Conservation (phyloP, 2,329 filamentous ascomycete genomes). For the Calonectria ilicicola region DNA sequence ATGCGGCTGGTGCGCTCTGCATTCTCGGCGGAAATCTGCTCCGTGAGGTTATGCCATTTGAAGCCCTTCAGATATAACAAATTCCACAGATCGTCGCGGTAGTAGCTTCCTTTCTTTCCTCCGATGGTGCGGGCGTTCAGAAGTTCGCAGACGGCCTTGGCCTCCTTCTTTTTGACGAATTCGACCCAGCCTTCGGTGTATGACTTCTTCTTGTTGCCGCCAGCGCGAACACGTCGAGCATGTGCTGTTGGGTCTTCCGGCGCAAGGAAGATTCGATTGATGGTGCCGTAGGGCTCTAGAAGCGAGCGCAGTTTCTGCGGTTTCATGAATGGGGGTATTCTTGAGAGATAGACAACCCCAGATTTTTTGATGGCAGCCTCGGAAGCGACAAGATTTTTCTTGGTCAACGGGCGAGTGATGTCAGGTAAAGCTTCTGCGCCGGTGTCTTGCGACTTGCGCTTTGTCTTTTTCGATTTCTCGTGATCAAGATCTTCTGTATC, state of each 20-base stretch:
- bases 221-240: slow-evolving; percentile 73
- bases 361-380: slow-evolving; percentile 77
- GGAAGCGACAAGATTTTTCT: slow-evolving; percentile 76
- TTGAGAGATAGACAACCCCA: slow-evolving; percentile 85
- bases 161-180: slow-evolving; percentile 80
- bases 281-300: slow-evolving; percentile 78
- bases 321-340: slow-evolving; percentile 91
- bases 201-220: slow-evolving; percentile 86
- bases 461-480: slow-evolving; percentile 38
- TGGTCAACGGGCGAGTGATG: slow-evolving; percentile 66
- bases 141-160: slow-evolving; percentile 80
- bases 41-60: slow-evolving; percentile 82
- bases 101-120: slow-evolving; percentile 86
- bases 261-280: slow-evolving; percentile 83
- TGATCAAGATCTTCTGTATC: slow-evolving; percentile 34
- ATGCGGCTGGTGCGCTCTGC: slow-evolving; percentile 82
- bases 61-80: slow-evolving; percentile 85
- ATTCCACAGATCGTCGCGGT: slow-evolving; percentile 90
- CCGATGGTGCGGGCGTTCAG: slow-evolving; percentile 84
- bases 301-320: slow-evolving; percentile 81
- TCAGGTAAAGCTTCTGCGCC: slow-evolving; percentile 56
- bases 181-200: slow-evolving; percentile 91
- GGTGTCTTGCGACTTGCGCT: slow-evolving; percentile 40
- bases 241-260: slow-evolving; percentile 79
- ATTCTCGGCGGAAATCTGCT: slow-evolving; percentile 85